Conservation (phyloP, 176 grass and related monocot species). For the Puya raimondii region DNA sequence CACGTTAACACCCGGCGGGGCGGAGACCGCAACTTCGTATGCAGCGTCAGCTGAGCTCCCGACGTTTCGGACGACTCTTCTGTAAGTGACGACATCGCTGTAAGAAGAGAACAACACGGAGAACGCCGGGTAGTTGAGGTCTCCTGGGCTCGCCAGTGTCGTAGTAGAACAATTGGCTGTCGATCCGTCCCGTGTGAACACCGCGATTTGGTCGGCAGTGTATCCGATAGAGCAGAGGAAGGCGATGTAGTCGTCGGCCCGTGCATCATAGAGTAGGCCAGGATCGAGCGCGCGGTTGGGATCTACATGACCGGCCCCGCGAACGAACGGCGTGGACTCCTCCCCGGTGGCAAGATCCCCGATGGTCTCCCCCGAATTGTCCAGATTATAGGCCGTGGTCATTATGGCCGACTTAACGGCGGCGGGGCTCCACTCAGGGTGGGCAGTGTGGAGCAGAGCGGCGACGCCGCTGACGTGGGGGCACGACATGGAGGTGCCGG, state of each 20-base stretch:
- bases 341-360: constrained; percentile 56
- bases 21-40: constrained; percentile 34
- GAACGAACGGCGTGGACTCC: constrained; percentile 65
- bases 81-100: constrained; percentile 46
- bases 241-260: constrained; percentile 45
- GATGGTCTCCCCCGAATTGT: constrained; percentile 49
- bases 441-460: constrained; percentile 46
- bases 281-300: constrained; percentile 64
- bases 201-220: constrained; percentile 31
- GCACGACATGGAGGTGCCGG: constrained; percentile 83
- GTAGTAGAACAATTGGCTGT: constrained; percentile 45
- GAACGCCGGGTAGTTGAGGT: constrained; percentile 89
- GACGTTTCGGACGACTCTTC: constrained; percentile 62
- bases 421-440: constrained; percentile 66
- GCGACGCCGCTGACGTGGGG: constrained; percentile 83
- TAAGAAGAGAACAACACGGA: constrained; percentile 53
- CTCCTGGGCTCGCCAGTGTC: constrained; percentile 35
- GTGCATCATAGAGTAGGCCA: constrained; percentile 69
- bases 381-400: constrained; percentile 78
- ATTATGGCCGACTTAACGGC: constrained; percentile 76
- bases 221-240: constrained; percentile 84
- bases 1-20: constrained; percentile 55
- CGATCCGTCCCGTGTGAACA: constrained; percentile 46
- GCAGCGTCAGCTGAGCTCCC: constrained; percentile 29
- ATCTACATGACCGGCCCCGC: constrained; percentile 75